Evolutionary conservation across 768 basidiomycete species (phyloP), one percentile per base, ranked within the genome.

Genomic region (Agaricus sinodeliciosus): DNA sequence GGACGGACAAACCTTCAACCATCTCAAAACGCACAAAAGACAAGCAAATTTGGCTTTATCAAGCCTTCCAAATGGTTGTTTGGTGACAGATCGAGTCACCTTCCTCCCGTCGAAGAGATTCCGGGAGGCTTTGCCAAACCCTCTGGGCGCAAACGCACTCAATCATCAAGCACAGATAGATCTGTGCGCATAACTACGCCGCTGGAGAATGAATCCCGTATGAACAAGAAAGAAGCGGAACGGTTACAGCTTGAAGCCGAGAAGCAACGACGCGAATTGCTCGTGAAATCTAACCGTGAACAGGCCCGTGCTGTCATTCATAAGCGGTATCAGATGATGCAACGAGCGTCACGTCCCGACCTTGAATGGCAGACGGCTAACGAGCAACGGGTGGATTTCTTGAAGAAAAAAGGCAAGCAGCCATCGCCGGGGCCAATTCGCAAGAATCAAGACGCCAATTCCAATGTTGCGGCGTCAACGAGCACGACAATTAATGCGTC

Each of bases 301-400:
- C 87, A 93, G 67, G 90, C 93, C 15, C 81, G 93, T 50, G 91
- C 90, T 41, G 93, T 95, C 68, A 87, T 94, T 84, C 80, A 85
- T 62, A 95, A 94, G 72, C 86, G 90, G 58, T 84, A 80, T 55
- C 82, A 85, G 58, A 76, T 91, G 67, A 73, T 88, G 60, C 80
- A 80, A 63, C 77, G 82, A 59, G 76, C 73, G 27, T 68, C 65
- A 42, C 73, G 69, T 58, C 70, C 74, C 51, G 80, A 86, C 55
- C 63, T 86, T 31, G 85, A 86, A 61, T 89, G 85, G 86, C 74
- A 66, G 55, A 67, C 74, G 59, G 71, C 77, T 54, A 69, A 69
- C 59, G 69, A 73, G 63, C 67, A 75, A 59, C 77, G 71, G 25
- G 63, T 71, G 46, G 69, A 71, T 53, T 68, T 72, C 48, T 62